Evolutionary conservation across 1,284 basidiomycete species (phyloP).

Genomic region (Xanthoconium separans): DNA sequence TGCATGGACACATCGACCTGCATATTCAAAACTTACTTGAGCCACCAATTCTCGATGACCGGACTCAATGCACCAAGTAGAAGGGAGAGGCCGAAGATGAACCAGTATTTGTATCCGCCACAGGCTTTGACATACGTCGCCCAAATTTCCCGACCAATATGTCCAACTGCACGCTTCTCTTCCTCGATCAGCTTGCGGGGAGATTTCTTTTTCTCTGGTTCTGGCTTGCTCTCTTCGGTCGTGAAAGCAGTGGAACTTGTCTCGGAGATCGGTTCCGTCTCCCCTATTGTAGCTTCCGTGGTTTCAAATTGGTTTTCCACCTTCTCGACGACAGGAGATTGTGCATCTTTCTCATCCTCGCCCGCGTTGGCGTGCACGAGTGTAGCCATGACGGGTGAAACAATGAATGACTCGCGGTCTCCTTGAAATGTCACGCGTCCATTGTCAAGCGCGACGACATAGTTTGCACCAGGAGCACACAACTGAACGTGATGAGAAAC

Average conservation of each 20-base stretch:
- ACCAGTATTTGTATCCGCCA: constrained; percentile 71
- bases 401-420: constrained; percentile 62
- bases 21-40: constrained; percentile 48
- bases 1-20: background rate
- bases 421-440: constrained; percentile 81
- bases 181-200: constrained; percentile 89
- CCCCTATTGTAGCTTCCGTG: constrained; percentile 9
- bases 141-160: constrained; percentile 82
- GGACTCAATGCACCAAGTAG: constrained; percentile 70
- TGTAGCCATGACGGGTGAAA: constrained; percentile 61
- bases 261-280: constrained; percentile 43
- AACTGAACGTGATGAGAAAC: constrained; percentile 91
- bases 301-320: constrained; percentile 4
- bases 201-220: constrained; percentile 58
- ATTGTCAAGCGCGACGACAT: constrained; percentile 83
- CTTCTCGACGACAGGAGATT: constrained; percentile 10
- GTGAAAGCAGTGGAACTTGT: constrained; percentile 47
- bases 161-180: constrained; percentile 84
- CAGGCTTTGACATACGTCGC: constrained; percentile 72
- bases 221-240: constrained; percentile 30
- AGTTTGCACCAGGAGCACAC: constrained; percentile 66
- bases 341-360: constrained; percentile 31
- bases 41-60: constrained; percentile 82
- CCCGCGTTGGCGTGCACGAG: constrained; percentile 64
- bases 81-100: constrained; percentile 58